Percentiles rank a stretch among this genome's conserved stretches.
These are phyloP conservation scores for Ophiostoma piceae DNA, from an alignment of 2,329 filamentous ascomycete species.

Conservation along the genomic window DNA sequence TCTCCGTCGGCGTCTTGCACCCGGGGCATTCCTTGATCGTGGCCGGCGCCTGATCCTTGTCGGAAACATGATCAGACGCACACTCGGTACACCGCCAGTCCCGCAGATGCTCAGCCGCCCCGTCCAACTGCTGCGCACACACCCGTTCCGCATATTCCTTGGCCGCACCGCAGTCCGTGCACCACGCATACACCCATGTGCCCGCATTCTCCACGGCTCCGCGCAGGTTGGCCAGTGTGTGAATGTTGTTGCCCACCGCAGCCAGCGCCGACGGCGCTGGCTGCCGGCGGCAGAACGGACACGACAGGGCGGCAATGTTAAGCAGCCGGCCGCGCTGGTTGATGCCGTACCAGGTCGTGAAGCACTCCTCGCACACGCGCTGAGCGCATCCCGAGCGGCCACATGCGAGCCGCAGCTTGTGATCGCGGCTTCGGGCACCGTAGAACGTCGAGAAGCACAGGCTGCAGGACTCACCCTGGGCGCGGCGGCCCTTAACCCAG, in stretches of 20 bases:
- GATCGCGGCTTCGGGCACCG: constrained; percentile 32
- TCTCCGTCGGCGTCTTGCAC: constrained; percentile 40
- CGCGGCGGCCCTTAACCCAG: constrained; percentile 38
- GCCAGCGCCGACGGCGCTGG: constrained; percentile 38
- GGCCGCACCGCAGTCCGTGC: constrained; percentile 40
- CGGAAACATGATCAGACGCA: constrained; percentile 12
- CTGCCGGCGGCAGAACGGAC: constrained; percentile 46
- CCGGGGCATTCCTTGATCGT: constrained; percentile 34
- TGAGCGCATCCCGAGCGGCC: constrained; percentile 43
- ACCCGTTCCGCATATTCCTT: constrained; percentile 40
- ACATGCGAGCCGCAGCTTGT: constrained; percentile 40
- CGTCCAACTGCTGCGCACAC: constrained; percentile 36
- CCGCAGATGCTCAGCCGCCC: constrained; percentile 36
- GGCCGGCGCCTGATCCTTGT: constrained; percentile 28
- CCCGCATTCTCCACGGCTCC: constrained; percentile 39
- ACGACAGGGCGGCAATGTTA: constrained; percentile 45
- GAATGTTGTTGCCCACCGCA: constrained; percentile 24
- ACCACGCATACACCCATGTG: constrained; percentile 47
- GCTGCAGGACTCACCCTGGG: constrained; percentile 40
- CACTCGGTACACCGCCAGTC: constrained; percentile 43
- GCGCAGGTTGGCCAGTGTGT: constrained; percentile 35
- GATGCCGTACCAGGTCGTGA: constrained; percentile 43
- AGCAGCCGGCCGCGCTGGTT: constrained; percentile 42
- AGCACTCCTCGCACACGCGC: constrained; percentile 40
- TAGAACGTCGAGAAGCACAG: constrained; percentile 39